Base-by-base conservation (phyloP, 148 eudicot genomes). In the Tetragonia tetragonoides region DNA sequence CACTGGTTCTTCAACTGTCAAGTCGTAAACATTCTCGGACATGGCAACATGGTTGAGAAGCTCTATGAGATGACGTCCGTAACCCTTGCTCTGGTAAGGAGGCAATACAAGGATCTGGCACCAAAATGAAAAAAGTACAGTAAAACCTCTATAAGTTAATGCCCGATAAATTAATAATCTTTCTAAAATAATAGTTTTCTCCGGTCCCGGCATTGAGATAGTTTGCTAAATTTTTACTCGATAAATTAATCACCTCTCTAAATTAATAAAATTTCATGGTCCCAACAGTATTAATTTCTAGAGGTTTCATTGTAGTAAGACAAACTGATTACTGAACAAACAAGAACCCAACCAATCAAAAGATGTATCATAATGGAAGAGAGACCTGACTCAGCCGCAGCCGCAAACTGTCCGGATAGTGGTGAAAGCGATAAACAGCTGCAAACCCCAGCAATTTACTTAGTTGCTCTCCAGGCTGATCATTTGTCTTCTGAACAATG, bases 1-100 rank as follows among this genome's bases (percentile, higher is more conserved):
- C 75, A 85, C 86, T 21, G 98, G 97, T 86, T 94, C 98, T 87
- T 94, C 98, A 73, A 92, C 83, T 24, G 98, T 88, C 70, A 94
- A 78, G 77, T 92, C 98, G 79, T 92, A 89, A 73, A 87, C 90
- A 80, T 84, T 62, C 77, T 91, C 92, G 21, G 91, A 53, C 57
- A 90, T 72, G 18, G 95, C 96, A 70, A 93, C 78, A 74, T 77
- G 77, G 84, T 86, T 85, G 47, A 95, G 90, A 68, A 75, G 81
- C 84, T 95, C 89, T 14, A 95, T 56, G 79, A 95, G 94, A 61
- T 40, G 53, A 40, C 81, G 84, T 7, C 99, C 97, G 77, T 90
- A 89, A 61, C 99, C 99, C 78, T 90, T 90, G 61, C 87, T 86
- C 78, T 95, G 99, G 79, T 88, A 91, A 60, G 94, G 94, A 77